Evolutionary conservation across 2,329 filamentous ascomycete species (phyloP).

Genomic region (Geosmithia putterillii): DNA sequence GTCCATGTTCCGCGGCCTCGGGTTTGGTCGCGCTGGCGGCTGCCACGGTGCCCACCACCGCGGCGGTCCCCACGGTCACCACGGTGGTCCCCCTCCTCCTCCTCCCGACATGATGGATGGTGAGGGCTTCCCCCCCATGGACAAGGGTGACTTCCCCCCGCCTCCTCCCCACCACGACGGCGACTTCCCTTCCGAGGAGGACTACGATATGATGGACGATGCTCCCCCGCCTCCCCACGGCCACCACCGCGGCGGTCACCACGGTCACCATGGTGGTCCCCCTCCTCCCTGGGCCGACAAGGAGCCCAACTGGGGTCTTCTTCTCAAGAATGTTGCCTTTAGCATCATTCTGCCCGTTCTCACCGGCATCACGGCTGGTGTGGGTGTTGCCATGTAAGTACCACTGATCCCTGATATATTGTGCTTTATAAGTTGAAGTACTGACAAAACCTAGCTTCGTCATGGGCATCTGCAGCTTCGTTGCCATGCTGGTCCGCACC

Average conservation of each 20-base stretch:
- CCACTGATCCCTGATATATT: background rate
- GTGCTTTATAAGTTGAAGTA: background rate
- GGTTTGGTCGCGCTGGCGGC: conserved; percentile 10
- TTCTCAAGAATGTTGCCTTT: conserved; percentile 43
- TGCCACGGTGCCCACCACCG: conserved; percentile 3
- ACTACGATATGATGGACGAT: conserved; percentile 7
- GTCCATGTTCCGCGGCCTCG: conserved; percentile 5
- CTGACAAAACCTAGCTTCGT: conserved; percentile 35
- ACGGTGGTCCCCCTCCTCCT: too few species aligned
- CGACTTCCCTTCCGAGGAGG: conserved; percentile 5
- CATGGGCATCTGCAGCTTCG: conserved; percentile 51
- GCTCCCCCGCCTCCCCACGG: conserved; percentile 5
- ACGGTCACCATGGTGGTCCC: conserved; percentile 10
- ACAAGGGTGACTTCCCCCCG: too few species aligned
- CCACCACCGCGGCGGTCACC: conserved; percentile 5
- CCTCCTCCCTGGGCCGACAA: conserved; percentile 1
- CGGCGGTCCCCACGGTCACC: background rate
- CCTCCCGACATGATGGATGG: too few species aligned
- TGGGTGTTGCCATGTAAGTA: conserved; percentile 51
- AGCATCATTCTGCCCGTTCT: conserved; percentile 57
- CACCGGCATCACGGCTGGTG: conserved; percentile 56
- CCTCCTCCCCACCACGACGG: too few species aligned
- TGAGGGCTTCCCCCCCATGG: background rate
- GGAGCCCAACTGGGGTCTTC: conserved; percentile 25
- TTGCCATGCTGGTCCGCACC: conserved; percentile 44